Evolutionary conservation across 1,139 yeast genomes (phyloP).

Genomic region (Hanseniaspora uvarum): DNA sequence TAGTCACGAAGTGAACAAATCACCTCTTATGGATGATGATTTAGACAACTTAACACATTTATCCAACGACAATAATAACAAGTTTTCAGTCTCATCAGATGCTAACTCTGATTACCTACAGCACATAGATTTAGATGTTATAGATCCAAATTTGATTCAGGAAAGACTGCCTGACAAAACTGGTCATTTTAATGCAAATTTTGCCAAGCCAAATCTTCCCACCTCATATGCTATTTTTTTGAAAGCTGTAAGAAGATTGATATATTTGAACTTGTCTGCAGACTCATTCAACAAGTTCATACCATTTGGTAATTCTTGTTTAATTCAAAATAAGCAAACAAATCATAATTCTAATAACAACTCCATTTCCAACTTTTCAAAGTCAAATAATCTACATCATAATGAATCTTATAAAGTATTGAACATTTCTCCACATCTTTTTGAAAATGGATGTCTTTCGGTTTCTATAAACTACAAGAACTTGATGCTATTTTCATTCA

Average conservation of each 20-base stretch:
- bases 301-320: conserved; percentile 49
- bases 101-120: background rate
- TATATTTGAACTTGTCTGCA: conserved; percentile 39
- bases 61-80: conserved; percentile 22
- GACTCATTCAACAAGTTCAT: conserved; percentile 33
- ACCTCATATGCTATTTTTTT: conserved; percentile 48
- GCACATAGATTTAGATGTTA: conserved; percentile 16
- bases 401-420: conserved; percentile 28
- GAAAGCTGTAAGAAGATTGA: conserved; percentile 49
- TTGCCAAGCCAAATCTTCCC: conserved; percentile 35
- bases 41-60: conserved; percentile 11
- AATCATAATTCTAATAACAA: background rate
- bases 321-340: conserved; percentile 22
- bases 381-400: conserved; percentile 18
- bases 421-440: conserved; percentile 47
- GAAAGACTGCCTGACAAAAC: conserved; percentile 24
- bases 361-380: conserved; percentile 22
- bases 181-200: conserved; percentile 30
- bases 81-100: conserved; percentile 18
- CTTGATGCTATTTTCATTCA: conserved; percentile 26
- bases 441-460: conserved; percentile 45
- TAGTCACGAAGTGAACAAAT: background rate
- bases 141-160: conserved; percentile 6
- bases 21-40: conserved; percentile 30
- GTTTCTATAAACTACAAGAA: conserved; percentile 31